Evolutionary conservation across 345 rosid species (phyloP).

Genomic region (Turnera subulata): DNA sequence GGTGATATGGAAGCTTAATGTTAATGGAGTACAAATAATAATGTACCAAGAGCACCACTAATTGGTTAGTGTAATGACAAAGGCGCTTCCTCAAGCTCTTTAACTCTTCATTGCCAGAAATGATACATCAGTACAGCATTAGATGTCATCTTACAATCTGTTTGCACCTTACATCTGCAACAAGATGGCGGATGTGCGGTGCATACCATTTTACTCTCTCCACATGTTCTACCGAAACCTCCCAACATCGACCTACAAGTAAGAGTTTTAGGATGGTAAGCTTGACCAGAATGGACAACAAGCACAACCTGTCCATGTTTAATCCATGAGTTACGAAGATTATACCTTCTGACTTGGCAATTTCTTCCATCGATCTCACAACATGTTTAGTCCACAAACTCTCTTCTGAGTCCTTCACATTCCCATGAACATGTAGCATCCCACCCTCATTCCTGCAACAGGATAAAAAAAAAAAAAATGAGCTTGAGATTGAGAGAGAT

Average conservation of each 20-base stretch:
- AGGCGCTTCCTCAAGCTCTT: too few relatives aligned
- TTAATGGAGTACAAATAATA: too few relatives aligned
- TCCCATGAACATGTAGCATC: slow-evolving; percentile 77
- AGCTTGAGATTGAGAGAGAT: background rate
- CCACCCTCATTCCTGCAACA: slow-evolving; percentile 79
- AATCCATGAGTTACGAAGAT: background rate
- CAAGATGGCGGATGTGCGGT: slow-evolving; percentile 89
- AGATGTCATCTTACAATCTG: slow-evolving; percentile 13
- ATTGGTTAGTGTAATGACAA: too few relatives aligned
- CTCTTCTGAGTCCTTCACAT: slow-evolving; percentile 74
- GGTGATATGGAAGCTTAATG: too few relatives aligned
- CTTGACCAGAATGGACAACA: background rate
- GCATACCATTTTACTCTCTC: slow-evolving; percentile 97
- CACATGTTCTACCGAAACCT: slow-evolving; percentile 54
- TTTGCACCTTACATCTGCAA: slow-evolving; percentile 74
- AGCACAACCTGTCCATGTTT: background rate
- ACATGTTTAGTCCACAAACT: slow-evolving; percentile 53
- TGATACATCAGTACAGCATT: too few relatives aligned
- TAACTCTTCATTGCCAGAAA: too few relatives aligned
- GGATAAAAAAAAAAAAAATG: too few relatives aligned
- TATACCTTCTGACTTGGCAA: slow-evolving; percentile 72
- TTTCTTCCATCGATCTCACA: slow-evolving; percentile 43
- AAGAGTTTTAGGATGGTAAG: background rate
- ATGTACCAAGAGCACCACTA: too few relatives aligned
- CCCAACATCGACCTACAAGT: slow-evolving; percentile 69